Conservation (phyloP, 225 moss, liverwort and hornwort genomes). For the Neckera pumila region DNA sequence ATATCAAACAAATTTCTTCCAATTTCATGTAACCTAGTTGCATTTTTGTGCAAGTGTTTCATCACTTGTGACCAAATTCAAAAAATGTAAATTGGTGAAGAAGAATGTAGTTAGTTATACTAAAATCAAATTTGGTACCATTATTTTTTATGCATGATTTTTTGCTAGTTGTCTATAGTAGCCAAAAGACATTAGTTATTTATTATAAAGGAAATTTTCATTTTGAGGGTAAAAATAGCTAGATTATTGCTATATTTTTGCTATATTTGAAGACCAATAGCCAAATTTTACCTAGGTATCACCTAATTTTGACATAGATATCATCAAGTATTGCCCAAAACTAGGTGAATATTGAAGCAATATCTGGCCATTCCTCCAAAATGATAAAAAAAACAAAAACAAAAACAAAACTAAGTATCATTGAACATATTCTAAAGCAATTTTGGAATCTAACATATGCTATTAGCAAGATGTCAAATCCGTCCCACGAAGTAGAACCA, state of each 20-base stretch:
- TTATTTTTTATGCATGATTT: rapidly evolving
- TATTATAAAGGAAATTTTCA: neutral
- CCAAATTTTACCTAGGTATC: neutral
- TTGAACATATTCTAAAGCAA: neutral
- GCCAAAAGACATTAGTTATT: rapidly evolving
- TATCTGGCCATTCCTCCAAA: neutral
- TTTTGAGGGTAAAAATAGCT: rapidly evolving
- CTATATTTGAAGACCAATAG: neutral
- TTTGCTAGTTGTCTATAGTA: rapidly evolving
- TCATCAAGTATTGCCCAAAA: neutral
- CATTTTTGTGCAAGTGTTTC: neutral
- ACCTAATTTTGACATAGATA: neutral
- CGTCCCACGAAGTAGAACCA: too few species aligned
- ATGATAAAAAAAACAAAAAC: too few species aligned
- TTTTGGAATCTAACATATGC: neutral
- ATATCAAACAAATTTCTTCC: neutral
- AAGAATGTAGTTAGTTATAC: neutral
- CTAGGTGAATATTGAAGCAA: neutral
- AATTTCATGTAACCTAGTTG: rapidly evolving
- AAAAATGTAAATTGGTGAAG: neutral
- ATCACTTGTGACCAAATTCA: neutral
- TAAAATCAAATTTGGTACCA: neutral
- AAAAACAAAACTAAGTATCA: too few species aligned
- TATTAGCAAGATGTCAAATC: too few species aligned
- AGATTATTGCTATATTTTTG: neutral